Evolutionary conservation across 805 yeast genomes (phyloP), one percentile per base, ranked within the genome.

Genomic region (Cyberlindnera suaveolens): DNA sequence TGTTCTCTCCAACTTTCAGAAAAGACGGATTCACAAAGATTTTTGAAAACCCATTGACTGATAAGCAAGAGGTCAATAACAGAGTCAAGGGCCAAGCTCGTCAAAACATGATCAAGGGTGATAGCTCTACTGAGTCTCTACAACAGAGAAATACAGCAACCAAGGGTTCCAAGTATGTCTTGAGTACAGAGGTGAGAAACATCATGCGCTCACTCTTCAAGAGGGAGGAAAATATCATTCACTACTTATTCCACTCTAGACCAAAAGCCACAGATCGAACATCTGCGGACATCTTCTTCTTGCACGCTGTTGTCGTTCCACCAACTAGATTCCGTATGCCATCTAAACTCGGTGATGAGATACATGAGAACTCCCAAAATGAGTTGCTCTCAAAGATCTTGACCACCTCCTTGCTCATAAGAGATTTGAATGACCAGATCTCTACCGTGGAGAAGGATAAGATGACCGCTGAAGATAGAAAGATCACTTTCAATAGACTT

Each of bases 251-350:
- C 78, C 87, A 87, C 58, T 76, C 95, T 15, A 76, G 88, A 65
- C 96, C 96, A 19, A 62, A 67, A 30, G 60, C 68, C 19, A 70
- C 63, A 43, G 69, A 71, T 31, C 58, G 61, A 20, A 72, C 75
- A 3, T 62, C 63, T 34, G 84, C 96, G 16, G 96, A 91, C 58
- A 75, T 87, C 73, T 93, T 95, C 64, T 95, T 93, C 70, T 74
- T 88, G 54, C 90, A 87, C 53, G 81, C 88, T 5, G 69, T 93
- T 45, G 82, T 89, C 34, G 98, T 95, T 33, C 99, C 99, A 31
- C 90, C 99, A 40, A 95, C 98, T 2, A 76, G 98, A 64, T 93
- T 93, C 72, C 78, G 99, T 64, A 74, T 90, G 53, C 99, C 99
- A n/a, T 83, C 96, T 14, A 90, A 90, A 64, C 72, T 93, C 46